Base-by-base conservation (phyloP, 169 alveolate species). In the Plasmodium falciparum region DNA sequence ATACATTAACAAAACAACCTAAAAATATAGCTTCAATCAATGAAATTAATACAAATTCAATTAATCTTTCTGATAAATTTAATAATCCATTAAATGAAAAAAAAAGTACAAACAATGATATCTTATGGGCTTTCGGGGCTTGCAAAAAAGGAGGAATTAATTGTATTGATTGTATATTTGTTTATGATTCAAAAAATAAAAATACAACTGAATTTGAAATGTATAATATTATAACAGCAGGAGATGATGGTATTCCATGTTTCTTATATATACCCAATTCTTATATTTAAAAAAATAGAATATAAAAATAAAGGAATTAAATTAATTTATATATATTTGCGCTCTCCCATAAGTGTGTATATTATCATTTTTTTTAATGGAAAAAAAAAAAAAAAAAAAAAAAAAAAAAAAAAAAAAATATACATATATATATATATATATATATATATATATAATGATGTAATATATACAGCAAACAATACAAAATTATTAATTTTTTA, bases 91-190 rank as follows among this genome's bases (percentile, higher is more conserved):
- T n/a, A 54, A 15, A 73, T 73, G 63, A 74, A 2, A 74, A 74
- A 74, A 33, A 33, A 33, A 33, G 8, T 33, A 59, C 63, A 0
- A 22, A 47, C 15, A 66, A 52, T 47, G 88, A 86, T 54, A 86
- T 86, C 13, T 62, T 86, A n/a, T 86, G 92, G 92, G 92, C 88
- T 43, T 86, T 71, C 73, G 92, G 92, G 17, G 75, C 76, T 4
- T 86, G 92, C 39, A 59, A 63, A 29, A 86, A 86, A 39, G 92
- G 92, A 22, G 92, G 92, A 43, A 72, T 86, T 65, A 86, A 86
- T 65, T 71, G 92, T 45, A 86, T 86, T 22, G 92, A 86, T 47
- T 86, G 92, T 52, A 86, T 62, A 71, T 86, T 47, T 86, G 45
- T 72, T 67, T 86, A 86, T 45, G 56, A 86, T 43, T 65, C 80